A percentile compares a stretch with the other conserved stretches of the same genome.
phyloP scores from a whole-genome alignment of 345 rosid species.

The Rubroshorea leprosula region DNA sequence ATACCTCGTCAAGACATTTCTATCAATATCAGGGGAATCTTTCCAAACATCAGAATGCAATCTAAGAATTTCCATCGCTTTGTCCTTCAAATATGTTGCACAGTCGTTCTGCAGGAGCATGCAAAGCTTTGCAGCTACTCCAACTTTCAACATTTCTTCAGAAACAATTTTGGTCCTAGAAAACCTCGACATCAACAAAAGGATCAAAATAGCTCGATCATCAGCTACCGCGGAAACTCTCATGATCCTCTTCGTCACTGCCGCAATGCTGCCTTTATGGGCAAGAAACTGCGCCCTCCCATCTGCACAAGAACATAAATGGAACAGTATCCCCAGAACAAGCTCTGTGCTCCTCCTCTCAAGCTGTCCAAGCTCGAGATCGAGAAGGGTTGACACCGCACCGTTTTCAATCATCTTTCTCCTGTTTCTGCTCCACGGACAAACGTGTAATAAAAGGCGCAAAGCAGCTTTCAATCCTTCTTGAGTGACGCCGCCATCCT shows the following conservation, averaged over 20 bases:
- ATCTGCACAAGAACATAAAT: conserved; percentile 60
- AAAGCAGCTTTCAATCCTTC: conserved; percentile 48
- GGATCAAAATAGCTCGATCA: conserved; percentile 51
- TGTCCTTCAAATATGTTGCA: conserved; percentile 41
- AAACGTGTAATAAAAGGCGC: conserved; percentile 38
- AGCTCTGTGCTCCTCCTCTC: conserved; percentile 52
- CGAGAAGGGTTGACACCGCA: conserved; percentile 55
- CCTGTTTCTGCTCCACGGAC: conserved; percentile 54
- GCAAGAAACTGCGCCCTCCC: conserved; percentile 58
- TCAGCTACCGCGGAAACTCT: conserved; percentile 43
- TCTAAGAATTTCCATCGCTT: conserved; percentile 45
- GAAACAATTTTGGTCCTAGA: conserved; percentile 39
- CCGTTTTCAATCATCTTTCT: conserved; percentile 44
- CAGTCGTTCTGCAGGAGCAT: conserved; percentile 37
- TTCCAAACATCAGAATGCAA: conserved; percentile 51
- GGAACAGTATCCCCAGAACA: conserved; percentile 41
- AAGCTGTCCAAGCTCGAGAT: conserved; percentile 42
- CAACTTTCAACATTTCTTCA: conserved; percentile 52
- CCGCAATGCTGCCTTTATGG: conserved; percentile 51
- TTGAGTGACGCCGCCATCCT: conserved; percentile 21
- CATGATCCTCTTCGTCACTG: conserved; percentile 48
- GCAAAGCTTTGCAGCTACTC: conserved; percentile 59
- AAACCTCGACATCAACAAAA: conserved; percentile 37
- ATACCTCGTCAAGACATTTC: conserved; percentile 24
- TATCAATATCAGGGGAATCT: conserved; percentile 47